Conservation (phyloP, 2,329 filamentous ascomycete species). For the Botrytis elliptica region DNA sequence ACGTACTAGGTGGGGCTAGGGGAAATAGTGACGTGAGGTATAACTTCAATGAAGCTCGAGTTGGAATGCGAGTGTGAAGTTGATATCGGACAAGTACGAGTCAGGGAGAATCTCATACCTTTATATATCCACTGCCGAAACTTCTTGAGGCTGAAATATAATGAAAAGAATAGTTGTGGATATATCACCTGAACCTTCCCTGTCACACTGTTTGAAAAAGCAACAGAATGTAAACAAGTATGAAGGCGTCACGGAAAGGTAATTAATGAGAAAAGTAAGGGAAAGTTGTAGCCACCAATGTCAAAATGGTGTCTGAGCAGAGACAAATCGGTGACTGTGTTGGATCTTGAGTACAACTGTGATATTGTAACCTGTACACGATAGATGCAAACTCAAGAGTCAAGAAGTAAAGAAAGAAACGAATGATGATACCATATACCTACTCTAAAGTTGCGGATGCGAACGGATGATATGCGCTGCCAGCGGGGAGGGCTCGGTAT, state of each 20-base stretch:
- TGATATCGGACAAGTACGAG: neutral
- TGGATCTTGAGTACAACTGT: constrained; percentile 7
- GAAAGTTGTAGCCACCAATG: constrained; percentile 32
- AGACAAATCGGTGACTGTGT: constrained; percentile 11
- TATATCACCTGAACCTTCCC: constrained; percentile 15
- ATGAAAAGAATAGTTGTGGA: constrained; percentile 2
- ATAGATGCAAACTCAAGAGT: constrained; percentile 6
- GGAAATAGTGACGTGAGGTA: neutral
- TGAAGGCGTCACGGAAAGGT: constrained; percentile 21
- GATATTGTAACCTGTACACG: constrained; percentile 3
- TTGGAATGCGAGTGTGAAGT: neutral
- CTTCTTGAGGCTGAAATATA: constrained; percentile 18
- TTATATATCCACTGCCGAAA: constrained; percentile 18
- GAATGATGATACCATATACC: neutral
- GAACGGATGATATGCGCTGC: constrained; percentile 8
- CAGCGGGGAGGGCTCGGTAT: constrained; percentile 5
- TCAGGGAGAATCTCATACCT: constrained; percentile 6
- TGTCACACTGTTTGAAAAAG: constrained; percentile 26
- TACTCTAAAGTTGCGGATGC: neutral
- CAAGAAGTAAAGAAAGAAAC: neutral
- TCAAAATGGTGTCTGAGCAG: constrained; percentile 16
- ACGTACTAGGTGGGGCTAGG: neutral
- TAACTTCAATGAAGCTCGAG: neutral
- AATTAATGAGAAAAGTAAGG: constrained; percentile 29
- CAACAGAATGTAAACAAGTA: constrained; percentile 21